Percentiles rank a stretch among this genome's conserved stretches.
phyloP scores from a whole-genome alignment of 1,284 basidiomycete genomes.

The Pseudozyma hubeiensis region DNA sequence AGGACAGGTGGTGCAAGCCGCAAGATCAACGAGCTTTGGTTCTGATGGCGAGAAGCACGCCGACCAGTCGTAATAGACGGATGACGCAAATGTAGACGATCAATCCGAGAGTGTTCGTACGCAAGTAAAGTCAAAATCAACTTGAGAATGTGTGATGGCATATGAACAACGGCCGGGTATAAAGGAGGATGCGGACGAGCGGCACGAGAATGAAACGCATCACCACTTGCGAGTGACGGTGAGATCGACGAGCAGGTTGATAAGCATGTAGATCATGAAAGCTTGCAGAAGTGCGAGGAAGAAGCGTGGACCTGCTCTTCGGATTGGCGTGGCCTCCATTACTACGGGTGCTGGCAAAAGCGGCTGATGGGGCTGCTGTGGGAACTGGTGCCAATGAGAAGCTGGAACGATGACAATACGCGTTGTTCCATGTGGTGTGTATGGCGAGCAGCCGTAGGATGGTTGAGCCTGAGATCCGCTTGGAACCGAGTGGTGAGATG shows the following conservation, averaged over 20 bases:
- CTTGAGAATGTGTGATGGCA: not conserved
- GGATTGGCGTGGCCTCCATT: constrained; percentile 10
- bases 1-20: constrained; percentile 1
- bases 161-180: constrained; percentile 9
- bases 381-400: constrained; percentile 18
- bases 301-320: constrained; percentile 34
- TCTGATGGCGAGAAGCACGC: not conserved
- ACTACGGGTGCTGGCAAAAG: constrained; percentile 22
- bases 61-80: not conserved
- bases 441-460: constrained; percentile 39
- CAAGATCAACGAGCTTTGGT: not conserved
- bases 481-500: constrained; percentile 12
- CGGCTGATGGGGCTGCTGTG: constrained; percentile 6
- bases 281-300: constrained; percentile 34
- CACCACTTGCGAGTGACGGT: constrained; percentile 39
- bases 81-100: too few species aligned
- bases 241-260: constrained; percentile 36
- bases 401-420: constrained; percentile 43
- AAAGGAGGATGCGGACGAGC: not conserved
- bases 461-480: constrained; percentile 8
- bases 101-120: not conserved
- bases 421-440: constrained; percentile 35
- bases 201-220: not conserved
- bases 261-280: constrained; percentile 43
- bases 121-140: not conserved